Evolutionary conservation across 1,139 yeast genomes (phyloP).

Genomic region (Zygoascus hellenicus): DNA sequence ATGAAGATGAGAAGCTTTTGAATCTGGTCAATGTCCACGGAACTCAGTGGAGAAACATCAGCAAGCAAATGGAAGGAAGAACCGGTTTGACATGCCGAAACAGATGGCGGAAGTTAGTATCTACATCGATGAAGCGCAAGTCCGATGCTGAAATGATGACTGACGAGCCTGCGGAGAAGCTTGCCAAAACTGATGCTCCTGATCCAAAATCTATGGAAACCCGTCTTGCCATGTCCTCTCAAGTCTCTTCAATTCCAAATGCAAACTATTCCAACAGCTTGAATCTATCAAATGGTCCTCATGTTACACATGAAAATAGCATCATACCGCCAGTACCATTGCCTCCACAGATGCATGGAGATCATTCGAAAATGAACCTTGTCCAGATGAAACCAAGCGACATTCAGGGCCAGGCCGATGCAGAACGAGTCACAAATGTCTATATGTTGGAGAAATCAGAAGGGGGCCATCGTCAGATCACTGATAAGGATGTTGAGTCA

Average conservation of each 20-base stretch:
- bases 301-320: background rate
- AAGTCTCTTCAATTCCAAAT: constrained; percentile 4
- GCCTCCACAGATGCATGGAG: background rate
- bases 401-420: background rate
- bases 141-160: no score
- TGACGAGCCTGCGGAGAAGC: constrained; percentile 44
- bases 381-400: background rate
- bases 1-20: constrained; percentile 67
- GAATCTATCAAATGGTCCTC: background rate
- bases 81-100: constrained; percentile 89
- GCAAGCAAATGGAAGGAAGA: constrained; percentile 64
- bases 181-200: constrained; percentile 33
- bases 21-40: constrained; percentile 65
- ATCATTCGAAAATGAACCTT: background rate
- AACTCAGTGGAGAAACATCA: constrained; percentile 87
- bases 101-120: constrained; percentile 83
- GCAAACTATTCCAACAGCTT: no score
- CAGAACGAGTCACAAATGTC: background rate
- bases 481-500: constrained; percentile 23
- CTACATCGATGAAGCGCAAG: constrained; percentile 25
- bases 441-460: constrained; percentile 7
- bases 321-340: no score
- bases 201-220: constrained; percentile 19
- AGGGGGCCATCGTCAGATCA: constrained; percentile 11
- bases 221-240: constrained; percentile 1